phyloP scores from a whole-genome alignment of 305 asterid species.

The Fraxinus albicans region DNA sequence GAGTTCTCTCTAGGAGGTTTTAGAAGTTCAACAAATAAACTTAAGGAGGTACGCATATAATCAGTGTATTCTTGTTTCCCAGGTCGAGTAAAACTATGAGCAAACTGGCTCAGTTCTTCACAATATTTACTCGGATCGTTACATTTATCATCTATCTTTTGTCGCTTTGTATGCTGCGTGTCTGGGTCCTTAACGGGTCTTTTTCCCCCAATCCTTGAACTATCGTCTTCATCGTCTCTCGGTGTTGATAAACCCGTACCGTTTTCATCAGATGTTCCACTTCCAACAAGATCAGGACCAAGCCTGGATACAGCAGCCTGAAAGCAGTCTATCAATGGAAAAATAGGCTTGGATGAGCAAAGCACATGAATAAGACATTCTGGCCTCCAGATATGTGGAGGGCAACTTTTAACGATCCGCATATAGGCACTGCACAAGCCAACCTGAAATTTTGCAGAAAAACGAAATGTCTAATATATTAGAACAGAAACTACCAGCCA shows the following conservation, averaged over 20 bases:
- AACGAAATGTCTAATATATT: not conserved
- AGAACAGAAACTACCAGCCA: constrained; percentile 22
- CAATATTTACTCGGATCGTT: constrained; percentile 29
- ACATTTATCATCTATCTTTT: constrained; percentile 39
- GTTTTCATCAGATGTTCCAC: constrained; percentile 33
- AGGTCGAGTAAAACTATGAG: constrained; percentile 31
- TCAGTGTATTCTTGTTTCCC: constrained; percentile 66
- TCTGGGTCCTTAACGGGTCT: constrained; percentile 49
- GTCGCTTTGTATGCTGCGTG: constrained; percentile 57
- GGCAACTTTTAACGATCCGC: constrained; percentile 70
- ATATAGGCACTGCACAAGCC: constrained; percentile 75
- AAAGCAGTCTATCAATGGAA: constrained; percentile 69
- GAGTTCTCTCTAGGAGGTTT: constrained; percentile 59
- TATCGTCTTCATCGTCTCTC: constrained; percentile 29
- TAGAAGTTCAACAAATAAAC: constrained; percentile 57
- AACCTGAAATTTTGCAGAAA: constrained; percentile 52
- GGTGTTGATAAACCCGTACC: constrained; percentile 26
- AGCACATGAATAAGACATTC: constrained; percentile 70
- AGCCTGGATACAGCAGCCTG: constrained; percentile 67
- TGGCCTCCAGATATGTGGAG: constrained; percentile 81
- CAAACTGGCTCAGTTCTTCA: constrained; percentile 34
- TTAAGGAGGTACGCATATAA: constrained; percentile 51
- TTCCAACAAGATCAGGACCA: constrained; percentile 53
- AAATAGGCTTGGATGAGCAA: constrained; percentile 50
- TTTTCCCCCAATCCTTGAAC: constrained; percentile 54